Evolutionary conservation across 495 filamentous ascomycete genomes (phyloP).

Genomic region (Aspergillus bridgeri): DNA sequence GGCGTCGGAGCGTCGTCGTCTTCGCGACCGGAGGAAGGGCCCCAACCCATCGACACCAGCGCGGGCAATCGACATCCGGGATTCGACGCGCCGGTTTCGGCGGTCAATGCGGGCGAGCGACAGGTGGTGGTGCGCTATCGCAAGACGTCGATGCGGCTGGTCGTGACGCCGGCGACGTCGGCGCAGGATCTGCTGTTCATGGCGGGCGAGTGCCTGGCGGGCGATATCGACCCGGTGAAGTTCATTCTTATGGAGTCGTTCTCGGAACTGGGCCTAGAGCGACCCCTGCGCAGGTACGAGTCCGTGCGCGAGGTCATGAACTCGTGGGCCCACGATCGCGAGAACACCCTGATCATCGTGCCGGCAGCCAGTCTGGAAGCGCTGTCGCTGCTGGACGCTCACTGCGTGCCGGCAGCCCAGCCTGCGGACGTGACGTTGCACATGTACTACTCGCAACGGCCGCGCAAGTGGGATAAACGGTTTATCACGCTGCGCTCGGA

Average conservation of each 20-base stretch:
- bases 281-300: conserved; percentile 83
- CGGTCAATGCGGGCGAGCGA: conserved; percentile 76
- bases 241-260: conserved; percentile 76
- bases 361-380: conserved; percentile 44
- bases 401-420: conserved; percentile 52
- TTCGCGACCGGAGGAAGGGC: conserved; percentile 12
- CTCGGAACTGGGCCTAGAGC: conserved; percentile 70
- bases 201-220: conserved; percentile 51
- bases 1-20: too few species aligned
- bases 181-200: conserved; percentile 64
- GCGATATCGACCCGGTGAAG: conserved; percentile 54
- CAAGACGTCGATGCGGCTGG: conserved; percentile 57
- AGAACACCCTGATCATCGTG: conserved; percentile 65
- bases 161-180: conserved; percentile 72
- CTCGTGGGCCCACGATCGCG: conserved; percentile 78
- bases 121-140: conserved; percentile 66
- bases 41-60: conserved; percentile 32
- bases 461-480: conserved; percentile 83
- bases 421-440: conserved; percentile 62
- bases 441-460: conserved; percentile 75
- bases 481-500: conserved; percentile 68
- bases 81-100: conserved; percentile 77
- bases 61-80: conserved; percentile 55
- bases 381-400: conserved; percentile 47
- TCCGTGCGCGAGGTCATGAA: conserved; percentile 84